Conservation (phyloP, 2,329 filamentous ascomycete species). For the Claviceps paspali region DNA sequence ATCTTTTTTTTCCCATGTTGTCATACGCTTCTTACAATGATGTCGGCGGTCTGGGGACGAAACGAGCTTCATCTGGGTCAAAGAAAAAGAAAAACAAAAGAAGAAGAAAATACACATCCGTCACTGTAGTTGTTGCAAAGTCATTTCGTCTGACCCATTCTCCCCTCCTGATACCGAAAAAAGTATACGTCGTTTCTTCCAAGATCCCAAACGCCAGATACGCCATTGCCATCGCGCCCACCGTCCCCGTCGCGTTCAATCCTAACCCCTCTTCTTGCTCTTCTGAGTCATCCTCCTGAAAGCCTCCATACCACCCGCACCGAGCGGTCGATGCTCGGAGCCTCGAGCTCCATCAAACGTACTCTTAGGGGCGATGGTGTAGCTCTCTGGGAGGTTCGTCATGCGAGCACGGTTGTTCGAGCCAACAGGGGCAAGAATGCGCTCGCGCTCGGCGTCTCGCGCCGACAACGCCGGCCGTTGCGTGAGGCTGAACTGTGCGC, state of each 20-base stretch:
- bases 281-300: slow-evolving; percentile 53
- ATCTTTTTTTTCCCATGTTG: no score
- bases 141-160: no score
- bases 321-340: slow-evolving; percentile 43
- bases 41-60: no score
- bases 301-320: slow-evolving; percentile 46
- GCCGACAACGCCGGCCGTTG: slow-evolving; percentile 30
- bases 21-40: no score
- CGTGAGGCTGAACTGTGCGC: slow-evolving; percentile 33
- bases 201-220: neutral
- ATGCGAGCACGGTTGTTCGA: slow-evolving; percentile 41
- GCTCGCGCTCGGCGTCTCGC: slow-evolving; percentile 39
- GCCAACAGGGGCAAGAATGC: slow-evolving; percentile 40
- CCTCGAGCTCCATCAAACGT: slow-evolving; percentile 39
- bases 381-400: slow-evolving; percentile 37
- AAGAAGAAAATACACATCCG: no score
- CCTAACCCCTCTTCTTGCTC: slow-evolving; percentile 34
- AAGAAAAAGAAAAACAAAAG: no score
- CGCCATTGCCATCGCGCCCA: neutral
- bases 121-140: no score
- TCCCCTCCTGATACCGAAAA: no score
- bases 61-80: no score
- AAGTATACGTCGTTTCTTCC: neutral
- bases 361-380: slow-evolving; percentile 45
- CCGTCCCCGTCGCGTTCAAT: no score